Evolutionary conservation across 306 rosid genomes (phyloP), one percentile per base, ranked within the genome.

Genomic region (Bauhinia variegata): DNA sequence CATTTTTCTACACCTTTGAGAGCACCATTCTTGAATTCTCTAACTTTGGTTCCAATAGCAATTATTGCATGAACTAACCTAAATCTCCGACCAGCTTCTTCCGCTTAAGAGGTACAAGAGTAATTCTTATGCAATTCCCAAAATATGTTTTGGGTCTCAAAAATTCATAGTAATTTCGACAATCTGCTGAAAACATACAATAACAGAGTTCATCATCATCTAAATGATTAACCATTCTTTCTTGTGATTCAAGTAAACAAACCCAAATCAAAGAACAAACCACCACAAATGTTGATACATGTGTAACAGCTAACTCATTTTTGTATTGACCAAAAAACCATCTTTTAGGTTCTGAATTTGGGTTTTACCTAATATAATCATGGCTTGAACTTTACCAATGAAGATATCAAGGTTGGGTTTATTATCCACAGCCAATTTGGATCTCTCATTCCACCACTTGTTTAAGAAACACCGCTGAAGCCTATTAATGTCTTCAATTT

Each of bases 251-350:
- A 17, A 59, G 50, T 75, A 67, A 52, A 11, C 38, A 75, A 15
- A 48, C 60, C 79, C 79, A 75, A 7, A 52, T 31, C 32, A 52
- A 37, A 32, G 61, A 62, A 55, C 70, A 75, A 1, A 67, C 30
- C 13, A 56, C 43, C 17, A 58, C 54, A 46, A 74, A 48, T 16
- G 56, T 57, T n/a, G 68, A 56, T 13, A 50, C 0, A 43, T 56
- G 62, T 9, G 6, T 28, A 23, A 51, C 47, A 48, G 13, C 23
- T 47, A 23, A 4, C 8, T 11, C 44, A 6, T 37, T 19, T 10
- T 7, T 8, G 37, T 51, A 56, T 16, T 39, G 36, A 13, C n/a
- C 7, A 4, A 2, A 37, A 5, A 60, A 7, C 51, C 19, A 18
- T 0, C 17, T 11, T 60, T 60, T 11, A 60, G 65, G 6, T 15